Evolutionary conservation across 2,329 filamentous ascomycete genomes (phyloP).

Genomic region (Arthrocladium fulminans): DNA sequence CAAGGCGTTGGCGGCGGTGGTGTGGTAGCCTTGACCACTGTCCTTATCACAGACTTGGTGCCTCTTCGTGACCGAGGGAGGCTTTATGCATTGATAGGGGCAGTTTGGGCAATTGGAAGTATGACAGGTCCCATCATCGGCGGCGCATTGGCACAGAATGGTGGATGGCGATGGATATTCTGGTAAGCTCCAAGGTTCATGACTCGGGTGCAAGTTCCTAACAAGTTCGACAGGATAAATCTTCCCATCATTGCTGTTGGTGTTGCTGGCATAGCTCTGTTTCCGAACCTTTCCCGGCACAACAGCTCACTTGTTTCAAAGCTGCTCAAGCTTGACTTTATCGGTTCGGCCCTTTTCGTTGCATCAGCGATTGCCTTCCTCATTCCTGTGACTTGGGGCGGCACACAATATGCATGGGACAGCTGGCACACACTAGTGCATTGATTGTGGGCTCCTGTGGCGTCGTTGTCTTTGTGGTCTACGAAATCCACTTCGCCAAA

Average conservation of each 20-base stretch:
- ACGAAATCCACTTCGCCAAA: slow-evolving; percentile 43
- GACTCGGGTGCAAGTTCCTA: too few species aligned
- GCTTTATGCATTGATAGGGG: slow-evolving; percentile 31
- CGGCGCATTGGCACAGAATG: slow-evolving; percentile 17
- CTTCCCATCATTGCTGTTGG: slow-evolving; percentile 47
- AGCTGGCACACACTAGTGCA: slow-evolving; percentile 53
- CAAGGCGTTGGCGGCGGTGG: slow-evolving; percentile 47
- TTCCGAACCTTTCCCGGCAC: slow-evolving; percentile 46
- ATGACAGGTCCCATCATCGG: slow-evolving; percentile 17
- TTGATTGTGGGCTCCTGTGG: slow-evolving; percentile 47
- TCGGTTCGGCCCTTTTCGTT: slow-evolving; percentile 54
- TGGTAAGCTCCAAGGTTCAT: too few species aligned
- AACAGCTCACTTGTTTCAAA: slow-evolving; percentile 41
- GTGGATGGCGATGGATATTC: slow-evolving; percentile 51
- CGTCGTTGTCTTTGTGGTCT: slow-evolving; percentile 45
- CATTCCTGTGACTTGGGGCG: slow-evolving; percentile 56
- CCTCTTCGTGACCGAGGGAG: slow-evolving; percentile 38
- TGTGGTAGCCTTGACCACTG: slow-evolving; percentile 38
- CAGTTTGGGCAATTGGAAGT: slow-evolving; percentile 36
- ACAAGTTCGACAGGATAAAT: too few species aligned
- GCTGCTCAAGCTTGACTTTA: slow-evolving; percentile 51
- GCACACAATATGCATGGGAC: slow-evolving; percentile 56
- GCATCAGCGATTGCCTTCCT: slow-evolving; percentile 50
- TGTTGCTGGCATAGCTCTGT: slow-evolving; percentile 39
- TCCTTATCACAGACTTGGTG: slow-evolving; percentile 42